Conservation (phyloP, 2,329 filamentous ascomycete species). For the Fusarium buharicum region DNA sequence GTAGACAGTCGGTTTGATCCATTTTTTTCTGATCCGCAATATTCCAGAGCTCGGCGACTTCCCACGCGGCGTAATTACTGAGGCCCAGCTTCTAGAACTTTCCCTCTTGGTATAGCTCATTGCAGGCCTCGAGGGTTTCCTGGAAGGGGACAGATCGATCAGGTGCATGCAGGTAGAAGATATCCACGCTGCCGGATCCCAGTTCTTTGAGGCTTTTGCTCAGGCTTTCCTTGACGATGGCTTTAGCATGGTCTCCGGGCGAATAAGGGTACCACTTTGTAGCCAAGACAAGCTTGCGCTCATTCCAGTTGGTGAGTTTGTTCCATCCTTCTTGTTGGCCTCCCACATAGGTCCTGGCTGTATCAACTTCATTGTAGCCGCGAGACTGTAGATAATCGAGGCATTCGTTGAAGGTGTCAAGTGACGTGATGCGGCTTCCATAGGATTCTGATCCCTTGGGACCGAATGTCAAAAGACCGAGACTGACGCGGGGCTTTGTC, state of each 20-base stretch:
- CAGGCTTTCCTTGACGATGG: no score
- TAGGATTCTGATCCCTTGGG: background rate
- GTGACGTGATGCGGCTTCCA: constrained; percentile 4
- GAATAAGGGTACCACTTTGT: constrained; percentile 62
- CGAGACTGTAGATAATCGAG: background rate
- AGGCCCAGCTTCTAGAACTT: constrained; percentile 78
- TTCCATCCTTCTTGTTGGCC: constrained; percentile 74
- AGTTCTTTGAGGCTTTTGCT: background rate
- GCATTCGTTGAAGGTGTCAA: constrained; percentile 1
- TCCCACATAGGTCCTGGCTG: constrained; percentile 72
- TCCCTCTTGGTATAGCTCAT: constrained; percentile 75
- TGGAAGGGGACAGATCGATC: constrained; percentile 70
- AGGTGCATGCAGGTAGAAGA: constrained; percentile 60
- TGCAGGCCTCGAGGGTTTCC: constrained; percentile 73
- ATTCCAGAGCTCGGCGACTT: no score
- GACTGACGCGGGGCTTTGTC: constrained; percentile 11
- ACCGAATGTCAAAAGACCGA: constrained; percentile 21
- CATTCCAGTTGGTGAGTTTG: constrained; percentile 71
- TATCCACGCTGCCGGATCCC: background rate
- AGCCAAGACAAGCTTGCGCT: constrained; percentile 73
- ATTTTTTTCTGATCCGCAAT: no score
- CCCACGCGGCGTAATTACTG: constrained; percentile 79
- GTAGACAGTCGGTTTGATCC: no score
- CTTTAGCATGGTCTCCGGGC: constrained; percentile 7
- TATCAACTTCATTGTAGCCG: constrained; percentile 74